Evolutionary conservation across 1,139 yeast genomes (phyloP), one percentile per base, ranked within the genome.

Genomic region (Waltiozyma sp.): DNA sequence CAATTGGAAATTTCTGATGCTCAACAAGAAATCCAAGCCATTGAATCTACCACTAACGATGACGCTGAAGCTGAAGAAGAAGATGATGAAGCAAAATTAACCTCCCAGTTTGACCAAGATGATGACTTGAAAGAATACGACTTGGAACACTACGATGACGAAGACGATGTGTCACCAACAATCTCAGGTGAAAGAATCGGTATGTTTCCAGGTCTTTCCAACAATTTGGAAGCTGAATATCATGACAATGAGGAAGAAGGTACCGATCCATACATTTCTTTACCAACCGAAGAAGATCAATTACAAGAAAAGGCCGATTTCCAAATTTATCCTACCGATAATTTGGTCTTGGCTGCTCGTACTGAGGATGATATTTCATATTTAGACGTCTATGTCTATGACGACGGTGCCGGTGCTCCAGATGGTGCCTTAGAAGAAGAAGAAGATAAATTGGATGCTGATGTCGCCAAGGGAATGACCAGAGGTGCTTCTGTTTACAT

Each of bases 281-380:
- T 89, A 50, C 91, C 91, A 28, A 61, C 56, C 5, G 58, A 77
- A 46, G 73, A 73, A 39, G 95, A 85, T 19, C 60, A 62, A 9
- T 83, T 82, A 56, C 75, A 73, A 49, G 96, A 86, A 50, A 80
- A 82, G 59, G 75, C 79, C 51, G 97, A 91, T 59, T 69, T 82
- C 54, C 96, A 86, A 60, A 77, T 93, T 40, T 79, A 83, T 54
- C 93, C 96, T 38, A 81, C 93, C 2, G 99, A 91, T 63, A 89
- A 88, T 60, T 66, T 91, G 66, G 77, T 91, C 35, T 70, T 91
- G 53, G 89, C 96, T 13, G 83, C 97, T 1, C 80, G 96, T 67
- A 93, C 99, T 2, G 97, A 91, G 59, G 98, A 91, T 61, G 97
- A 91, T 43, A 73, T 91, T 39, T 88, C 96, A 14, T 85, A 83